Percentiles rank a stretch among this genome's conserved stretches.
Evolutionary conservation across 1,139 yeast species (phyloP).

Genomic region (Geotrichum macrosporum): DNA sequence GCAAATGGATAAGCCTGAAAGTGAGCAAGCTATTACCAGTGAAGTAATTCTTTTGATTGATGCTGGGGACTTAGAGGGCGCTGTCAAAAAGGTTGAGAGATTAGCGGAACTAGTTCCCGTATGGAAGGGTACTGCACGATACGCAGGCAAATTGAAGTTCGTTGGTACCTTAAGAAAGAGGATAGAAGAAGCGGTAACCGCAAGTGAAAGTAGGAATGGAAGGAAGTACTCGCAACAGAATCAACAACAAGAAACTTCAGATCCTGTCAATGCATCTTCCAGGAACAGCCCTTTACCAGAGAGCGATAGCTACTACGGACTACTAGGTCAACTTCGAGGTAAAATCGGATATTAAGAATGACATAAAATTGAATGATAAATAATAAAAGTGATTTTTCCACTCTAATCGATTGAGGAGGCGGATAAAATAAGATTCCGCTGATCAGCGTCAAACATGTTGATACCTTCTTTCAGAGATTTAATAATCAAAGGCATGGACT

Average conservation of each 20-base stretch:
- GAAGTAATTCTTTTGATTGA: conserved; percentile 26
- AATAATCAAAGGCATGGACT: conserved; percentile 36
- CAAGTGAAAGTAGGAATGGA: not conserved
- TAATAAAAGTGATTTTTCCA: not conserved
- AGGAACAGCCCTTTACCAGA: conserved; percentile 7
- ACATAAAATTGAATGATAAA: conserved; percentile 1
- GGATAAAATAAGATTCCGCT: conserved; percentile 28
- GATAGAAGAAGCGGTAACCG: conserved; percentile 25
- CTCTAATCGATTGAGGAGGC: conserved; percentile 3
- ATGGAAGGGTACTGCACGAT: conserved; percentile 35
- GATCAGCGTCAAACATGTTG: conserved; percentile 38
- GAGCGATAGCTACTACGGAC: conserved; percentile 23
- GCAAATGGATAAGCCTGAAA: conserved; percentile 22
- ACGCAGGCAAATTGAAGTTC: conserved; percentile 27
- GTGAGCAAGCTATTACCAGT: conserved; percentile 28
- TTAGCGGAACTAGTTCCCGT: conserved; percentile 28
- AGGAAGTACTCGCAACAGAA: conserved; percentile 11
- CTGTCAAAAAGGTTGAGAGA: conserved; percentile 27
- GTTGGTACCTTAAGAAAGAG: conserved; percentile 29
- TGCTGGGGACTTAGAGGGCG: conserved; percentile 27
- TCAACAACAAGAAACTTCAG: conserved; percentile 13
- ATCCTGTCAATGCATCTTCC: not conserved
- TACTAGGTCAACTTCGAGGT: conserved; percentile 26
- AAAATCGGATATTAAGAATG: conserved; percentile 25
- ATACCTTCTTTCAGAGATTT: conserved; percentile 40